These are phyloP conservation scores for Teratosphaeria nubilosa DNA, from an alignment of 2,329 filamentous ascomycete species.

Conservation along the genomic window DNA sequence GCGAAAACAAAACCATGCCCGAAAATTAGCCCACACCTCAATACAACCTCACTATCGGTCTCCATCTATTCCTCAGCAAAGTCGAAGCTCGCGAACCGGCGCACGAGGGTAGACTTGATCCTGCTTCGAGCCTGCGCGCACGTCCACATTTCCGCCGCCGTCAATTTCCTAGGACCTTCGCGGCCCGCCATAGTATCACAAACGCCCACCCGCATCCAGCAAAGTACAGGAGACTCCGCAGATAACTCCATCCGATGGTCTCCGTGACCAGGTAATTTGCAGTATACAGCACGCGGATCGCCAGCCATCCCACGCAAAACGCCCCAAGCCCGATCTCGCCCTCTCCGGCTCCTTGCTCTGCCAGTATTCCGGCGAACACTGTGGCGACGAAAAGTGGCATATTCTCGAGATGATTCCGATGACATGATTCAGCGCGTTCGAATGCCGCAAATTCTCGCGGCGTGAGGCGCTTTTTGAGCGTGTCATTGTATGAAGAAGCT, in stretches of 20 bases:
- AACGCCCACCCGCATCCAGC: conserved; percentile 22
- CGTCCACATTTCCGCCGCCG: neutral
- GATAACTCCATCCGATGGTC: conserved; percentile 15
- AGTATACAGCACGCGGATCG: conserved; percentile 28
- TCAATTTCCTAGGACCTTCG: conserved; percentile 12
- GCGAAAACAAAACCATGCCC: no score
- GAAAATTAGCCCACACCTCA: no score
- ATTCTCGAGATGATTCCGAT: conserved; percentile 38
- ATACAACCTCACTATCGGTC: no score
- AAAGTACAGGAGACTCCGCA: conserved; percentile 23
- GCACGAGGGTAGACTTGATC: neutral
- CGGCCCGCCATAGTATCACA: conserved; percentile 22
- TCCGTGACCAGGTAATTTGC: conserved; percentile 25
- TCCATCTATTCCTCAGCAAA: neutral
- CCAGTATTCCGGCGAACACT: conserved; percentile 34
- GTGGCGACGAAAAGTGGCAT: conserved; percentile 36
- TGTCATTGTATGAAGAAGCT: conserved; percentile 23
- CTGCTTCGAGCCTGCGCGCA: no score
- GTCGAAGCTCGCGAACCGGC: neutral
- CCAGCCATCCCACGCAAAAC: conserved; percentile 29
- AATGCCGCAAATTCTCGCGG: conserved; percentile 30
- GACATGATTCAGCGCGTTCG: conserved; percentile 36
- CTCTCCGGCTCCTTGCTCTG: conserved; percentile 19
- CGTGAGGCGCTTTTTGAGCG: conserved; percentile 29
- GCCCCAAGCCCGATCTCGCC: conserved; percentile 22